Base-by-base conservation (phyloP, 345 rosid genomes). In the Litchi chinensis region DNA sequence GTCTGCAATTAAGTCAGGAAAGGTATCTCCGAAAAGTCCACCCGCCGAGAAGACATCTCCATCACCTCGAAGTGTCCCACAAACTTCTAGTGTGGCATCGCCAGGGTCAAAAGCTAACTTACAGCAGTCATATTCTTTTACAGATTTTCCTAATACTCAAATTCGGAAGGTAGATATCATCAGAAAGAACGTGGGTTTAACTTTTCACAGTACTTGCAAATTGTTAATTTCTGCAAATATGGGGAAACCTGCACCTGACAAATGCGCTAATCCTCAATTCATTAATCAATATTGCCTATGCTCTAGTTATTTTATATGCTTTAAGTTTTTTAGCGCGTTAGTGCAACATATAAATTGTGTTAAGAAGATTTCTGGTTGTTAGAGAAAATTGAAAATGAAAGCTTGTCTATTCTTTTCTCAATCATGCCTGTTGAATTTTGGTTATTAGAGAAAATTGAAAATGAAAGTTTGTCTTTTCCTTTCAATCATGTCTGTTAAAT, bases 131-230 rank as follows among this genome's bases (percentile, higher is more conserved):
- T 87, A 86, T 83, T 86, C 90, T 77, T 93, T 87, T 77, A 93
- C 91, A 88, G 98, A 95, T 85, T 79, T 91, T 18, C 95, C 99
- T 73, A 93, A 95, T 79, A 87, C 91, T 89, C 99, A 95, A 89
- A 95, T 95, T 82, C 99, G 98, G 82, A 95, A 95, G 99, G 99
- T 95, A 85, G 59, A 46, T 83, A 75, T 78, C n/a, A 64, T 63
- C 60, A n/a, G 26, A 37, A 0, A 65, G 62, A 48, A 18, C 63
- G 39, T 75, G 62, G n/a, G 9, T 65, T 48, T 56, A 37, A 50
- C 48, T 68, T 13, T 75, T 16, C 19, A 11, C 44, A 18, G 41
- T 32, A 40, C 39, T 63, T 22, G 16, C 21, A 32, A 21, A 76
- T 64, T 28, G 21, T 75, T 65, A 39, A 63, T 40, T 52, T 16